These are phyloP conservation scores for Emmonsiellopsis sp. DNA, from an alignment of 2,329 filamentous ascomycete genomes.

Conservation along the genomic window DNA sequence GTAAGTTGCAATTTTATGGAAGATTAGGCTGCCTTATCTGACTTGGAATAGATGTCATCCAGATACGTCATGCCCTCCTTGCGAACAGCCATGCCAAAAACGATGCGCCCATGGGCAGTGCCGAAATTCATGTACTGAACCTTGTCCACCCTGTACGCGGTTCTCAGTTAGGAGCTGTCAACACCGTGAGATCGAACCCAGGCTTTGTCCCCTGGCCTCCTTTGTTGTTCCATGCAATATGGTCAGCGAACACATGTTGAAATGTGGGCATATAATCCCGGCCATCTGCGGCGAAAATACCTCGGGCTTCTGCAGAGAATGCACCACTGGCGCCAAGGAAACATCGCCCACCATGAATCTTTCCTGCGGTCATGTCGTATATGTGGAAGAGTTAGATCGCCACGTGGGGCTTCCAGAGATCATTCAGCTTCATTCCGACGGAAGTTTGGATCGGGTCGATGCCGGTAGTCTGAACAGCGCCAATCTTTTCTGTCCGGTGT, in stretches of 20 bases:
- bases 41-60: conserved; percentile 9
- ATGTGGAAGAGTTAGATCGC: conserved; percentile 9
- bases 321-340: neutral
- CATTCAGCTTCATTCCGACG: too few relatives aligned
- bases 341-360: conserved; percentile 8
- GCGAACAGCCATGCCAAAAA: conserved; percentile 11
- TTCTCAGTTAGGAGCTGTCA: conserved; percentile 4
- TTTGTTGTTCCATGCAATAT: conserved; percentile 7
- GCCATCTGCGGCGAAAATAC: conserved; percentile 11
- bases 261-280: conserved; percentile 13
- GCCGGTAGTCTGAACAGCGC: neutral
- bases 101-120: conserved; percentile 14
- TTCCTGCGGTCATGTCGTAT: conserved; percentile 10
- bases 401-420: conserved; percentile 1
- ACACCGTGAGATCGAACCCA: conserved; percentile 5
- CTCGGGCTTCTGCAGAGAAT: conserved; percentile 9
- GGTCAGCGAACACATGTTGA: conserved; percentile 7
- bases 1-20: conserved; percentile 3
- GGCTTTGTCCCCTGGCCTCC: conserved; percentile 13
- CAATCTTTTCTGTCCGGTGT: conserved; percentile 11
- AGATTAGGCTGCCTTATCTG: neutral
- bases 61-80: conserved; percentile 12
- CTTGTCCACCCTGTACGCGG: conserved; percentile 14
- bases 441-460: neutral
- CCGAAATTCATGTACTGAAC: conserved; percentile 10